Percentiles rank a stretch among this genome's conserved stretches.
Conservation (phyloP, 495 filamentous ascomycete genomes). For the Daldinia bambusicola region DNA sequence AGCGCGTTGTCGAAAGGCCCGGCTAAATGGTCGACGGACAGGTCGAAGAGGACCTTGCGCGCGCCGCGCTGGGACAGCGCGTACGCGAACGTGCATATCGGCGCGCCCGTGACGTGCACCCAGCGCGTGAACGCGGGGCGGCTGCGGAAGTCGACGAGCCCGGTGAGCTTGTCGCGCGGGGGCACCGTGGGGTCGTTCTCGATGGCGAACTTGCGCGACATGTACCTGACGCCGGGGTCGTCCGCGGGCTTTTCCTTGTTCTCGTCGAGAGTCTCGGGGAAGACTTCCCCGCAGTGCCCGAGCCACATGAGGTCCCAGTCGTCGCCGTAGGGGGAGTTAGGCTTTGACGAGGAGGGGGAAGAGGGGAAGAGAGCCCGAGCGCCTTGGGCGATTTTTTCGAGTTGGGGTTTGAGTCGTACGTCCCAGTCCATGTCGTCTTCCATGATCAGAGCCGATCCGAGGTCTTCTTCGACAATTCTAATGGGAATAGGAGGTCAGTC, state of each 20-base stretch:
- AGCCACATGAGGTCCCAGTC: conserved; percentile 56
- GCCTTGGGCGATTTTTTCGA: conserved; percentile 44
- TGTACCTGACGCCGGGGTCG: conserved; percentile 22
- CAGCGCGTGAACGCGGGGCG: conserved; percentile 58
- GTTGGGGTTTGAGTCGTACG: conserved; percentile 53
- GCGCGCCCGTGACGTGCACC: conserved; percentile 56
- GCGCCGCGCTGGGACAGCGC: conserved; percentile 65
- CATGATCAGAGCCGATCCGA: conserved; percentile 56
- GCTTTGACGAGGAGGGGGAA: conserved; percentile 9
- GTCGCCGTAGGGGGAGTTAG: conserved; percentile 50
- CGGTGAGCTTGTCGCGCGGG: conserved; percentile 32
- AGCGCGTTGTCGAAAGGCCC: conserved; percentile 61
- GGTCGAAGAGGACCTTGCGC: conserved; percentile 61
- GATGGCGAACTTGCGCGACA: conserved; percentile 40
- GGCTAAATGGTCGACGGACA: conserved; percentile 54
- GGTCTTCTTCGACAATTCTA: conserved; percentile 55
- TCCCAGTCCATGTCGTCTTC: conserved; percentile 64
- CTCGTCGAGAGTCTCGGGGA: conserved; percentile 40
- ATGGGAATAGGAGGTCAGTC: not conserved
- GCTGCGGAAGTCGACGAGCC: conserved; percentile 38
- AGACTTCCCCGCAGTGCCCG: conserved; percentile 52
- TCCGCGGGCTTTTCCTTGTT: conserved; percentile 22
- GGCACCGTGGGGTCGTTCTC: conserved; percentile 44
- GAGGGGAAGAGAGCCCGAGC: conserved; percentile 41
- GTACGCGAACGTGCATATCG: conserved; percentile 66